Percentiles rank a stretch among this genome's conserved stretches.
Evolutionary conservation across 2,329 filamentous ascomycete species (phyloP).

Genomic region (Ophiostoma montium): DNA sequence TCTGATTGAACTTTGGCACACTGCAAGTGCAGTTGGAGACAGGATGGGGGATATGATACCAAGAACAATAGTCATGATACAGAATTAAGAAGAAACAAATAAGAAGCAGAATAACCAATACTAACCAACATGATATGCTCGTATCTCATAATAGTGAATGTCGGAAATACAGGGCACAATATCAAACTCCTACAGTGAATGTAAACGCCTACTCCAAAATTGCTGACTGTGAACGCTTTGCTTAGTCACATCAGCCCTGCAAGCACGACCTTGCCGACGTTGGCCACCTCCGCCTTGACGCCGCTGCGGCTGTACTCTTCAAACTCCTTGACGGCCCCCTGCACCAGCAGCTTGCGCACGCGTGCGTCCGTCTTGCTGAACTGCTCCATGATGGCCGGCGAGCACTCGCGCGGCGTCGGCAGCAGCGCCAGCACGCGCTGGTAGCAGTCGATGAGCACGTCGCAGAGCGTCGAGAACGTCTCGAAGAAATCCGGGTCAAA

Average conservation of each 20-base stretch:
- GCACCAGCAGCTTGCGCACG: conserved; percentile 77
- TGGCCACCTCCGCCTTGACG: conserved; percentile 65
- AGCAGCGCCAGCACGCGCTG: conserved; percentile 62
- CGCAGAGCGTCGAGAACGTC: conserved; percentile 89
- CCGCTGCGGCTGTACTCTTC: conserved; percentile 70
- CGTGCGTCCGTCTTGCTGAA: conserved; percentile 82
- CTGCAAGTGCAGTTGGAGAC: neutral
- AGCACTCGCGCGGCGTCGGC: conserved; percentile 59
- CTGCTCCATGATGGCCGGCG: conserved; percentile 58
- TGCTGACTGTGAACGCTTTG: too few relatives aligned
- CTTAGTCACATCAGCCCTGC: conserved; percentile 55
- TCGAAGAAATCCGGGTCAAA: conserved; percentile 97
- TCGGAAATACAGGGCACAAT: too few relatives aligned
- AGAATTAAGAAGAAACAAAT: too few relatives aligned
- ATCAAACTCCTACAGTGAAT: too few relatives aligned
- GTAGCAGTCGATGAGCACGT: conserved; percentile 89
- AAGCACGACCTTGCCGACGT: conserved; percentile 76
- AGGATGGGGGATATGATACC: too few relatives aligned
- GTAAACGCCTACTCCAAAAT: too few relatives aligned
- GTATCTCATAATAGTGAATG: too few relatives aligned
- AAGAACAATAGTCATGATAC: too few relatives aligned
- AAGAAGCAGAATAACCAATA: too few relatives aligned
- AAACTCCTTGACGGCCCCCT: conserved; percentile 79
- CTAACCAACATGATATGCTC: too few relatives aligned
- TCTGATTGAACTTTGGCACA: conserved; percentile 21